phyloP scores from a whole-genome alignment of 768 basidiomycete genomes.

The Macrolepiota albuminosa region DNA sequence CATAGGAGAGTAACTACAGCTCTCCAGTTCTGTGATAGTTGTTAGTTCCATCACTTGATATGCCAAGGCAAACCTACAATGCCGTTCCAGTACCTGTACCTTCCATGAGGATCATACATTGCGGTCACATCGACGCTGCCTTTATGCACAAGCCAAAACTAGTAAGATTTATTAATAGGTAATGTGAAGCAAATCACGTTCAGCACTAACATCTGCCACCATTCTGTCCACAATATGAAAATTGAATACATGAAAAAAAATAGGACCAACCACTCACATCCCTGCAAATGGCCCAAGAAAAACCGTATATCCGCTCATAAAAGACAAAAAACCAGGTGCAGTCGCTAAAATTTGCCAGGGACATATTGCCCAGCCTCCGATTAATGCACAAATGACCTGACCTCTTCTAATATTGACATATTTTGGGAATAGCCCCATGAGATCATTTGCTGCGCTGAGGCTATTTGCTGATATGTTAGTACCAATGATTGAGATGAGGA shows the following conservation, averaged over 20 bases:
- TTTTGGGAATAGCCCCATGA: slow-evolving; percentile 68
- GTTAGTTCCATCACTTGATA: background rate
- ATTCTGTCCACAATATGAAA: slow-evolving; percentile 26
- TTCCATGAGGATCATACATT: slow-evolving; percentile 76
- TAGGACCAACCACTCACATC: slow-evolving; percentile 41
- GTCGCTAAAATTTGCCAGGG: slow-evolving; percentile 81
- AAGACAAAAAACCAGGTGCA: slow-evolving; percentile 65
- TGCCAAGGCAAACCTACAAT: slow-evolving; percentile 41
- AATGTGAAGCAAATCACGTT: background rate
- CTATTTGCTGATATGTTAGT: slow-evolving; percentile 79
- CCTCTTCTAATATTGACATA: slow-evolving; percentile 83
- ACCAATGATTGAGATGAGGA: slow-evolving; percentile 67
- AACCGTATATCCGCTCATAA: slow-evolving; percentile 82
- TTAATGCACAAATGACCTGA: slow-evolving; percentile 68
- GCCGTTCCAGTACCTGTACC: slow-evolving; percentile 75
- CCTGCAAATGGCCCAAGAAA: slow-evolving; percentile 85
- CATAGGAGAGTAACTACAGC: slow-evolving; percentile 64
- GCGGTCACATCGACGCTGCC: slow-evolving; percentile 75
- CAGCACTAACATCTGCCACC: slow-evolving; percentile 37
- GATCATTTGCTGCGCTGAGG: slow-evolving; percentile 73
- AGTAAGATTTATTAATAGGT: background rate
- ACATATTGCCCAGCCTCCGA: slow-evolving; percentile 80
- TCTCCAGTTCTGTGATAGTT: slow-evolving; percentile 65
- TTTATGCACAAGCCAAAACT: slow-evolving; percentile 78
- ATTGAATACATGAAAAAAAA: background rate